Evolutionary conservation across 306 rosid species (phyloP), one percentile per base, ranked within the genome.

Genomic region (Styphnolobium japonicum): DNA sequence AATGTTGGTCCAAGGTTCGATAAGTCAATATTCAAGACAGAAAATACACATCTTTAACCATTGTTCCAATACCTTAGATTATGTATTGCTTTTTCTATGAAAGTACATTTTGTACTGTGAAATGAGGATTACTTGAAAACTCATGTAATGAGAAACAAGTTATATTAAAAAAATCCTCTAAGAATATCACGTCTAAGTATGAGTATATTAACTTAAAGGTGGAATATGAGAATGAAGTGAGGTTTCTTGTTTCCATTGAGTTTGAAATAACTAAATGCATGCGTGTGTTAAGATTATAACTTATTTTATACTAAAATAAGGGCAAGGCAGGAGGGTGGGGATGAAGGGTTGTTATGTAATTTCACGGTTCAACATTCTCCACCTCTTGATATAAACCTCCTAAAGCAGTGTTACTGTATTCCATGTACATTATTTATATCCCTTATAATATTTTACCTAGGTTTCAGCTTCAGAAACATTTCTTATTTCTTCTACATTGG

Each of bases 381-480:
- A 22, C 64, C 79, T 36, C 71, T 42, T 66, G 78, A 78, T 67
- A 72, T 64, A 73, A 58, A 37, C 72, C 81, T 64, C 31, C 34
- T 19, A 64, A 58, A 79, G 66, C 74, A 72, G 80, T 81, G 64
- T 80, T 76, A 64, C 82, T 53, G 81, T 77, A 60, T 55, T 23
- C 79, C 65, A 71, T 78, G 79, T 67, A 61, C 75, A 69, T 78
- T 36, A 33, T 21, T 14, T 57, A 48, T 45, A 67, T 58, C 27
- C 7, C 33, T 37, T 39, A 63, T 61, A 68, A 75, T 79, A 69
- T 23, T 83, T 53, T 75, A 70, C 84, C 86, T 87, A 78, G 84
- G 86, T 82, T 81, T 84, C 75, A 81, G 77, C 68, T 83, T 81
- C 66, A 77, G 55, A 71, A 62, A 66, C 84, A 75, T 19, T 37